Evolutionary conservation across 805 yeast species (phyloP), one percentile per base, ranked within the genome.

Genomic region (Suhomyces sp.): DNA sequence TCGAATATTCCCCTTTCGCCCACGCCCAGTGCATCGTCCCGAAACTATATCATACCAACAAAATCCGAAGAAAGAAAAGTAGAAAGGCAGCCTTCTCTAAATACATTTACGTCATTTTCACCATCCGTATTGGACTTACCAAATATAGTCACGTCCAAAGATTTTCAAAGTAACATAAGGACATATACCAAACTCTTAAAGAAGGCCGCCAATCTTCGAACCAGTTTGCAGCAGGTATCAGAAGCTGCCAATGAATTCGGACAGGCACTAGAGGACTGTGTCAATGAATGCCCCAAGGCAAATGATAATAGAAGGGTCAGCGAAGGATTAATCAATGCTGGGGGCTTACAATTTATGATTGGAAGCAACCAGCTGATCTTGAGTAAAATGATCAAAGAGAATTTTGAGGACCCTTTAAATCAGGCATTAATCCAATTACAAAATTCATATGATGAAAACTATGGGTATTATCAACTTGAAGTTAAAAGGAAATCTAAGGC

Each of bases 321-420:
- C 2, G 87, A 86, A 57, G 90, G 90, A 7, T 66, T 90, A 13
- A 70, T 83, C 59, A 79, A 84, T 47, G 88, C 92, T 2, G 86
- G 90, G 42, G 96, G 96, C 0, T 71, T 90, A 51, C 92, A 88
- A 59, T 84, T 82, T 62, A 74, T 90, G 44, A 79, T 88, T 17
- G 84, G 93, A 0, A 89, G 88, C 64, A 94, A 89, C 64, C 87
- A 87, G 55, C 85, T 84, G 55, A 82, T 90, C 12, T 73, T 90
- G 58, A 79, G 90, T 13, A 73, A 83, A 50, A 69, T 84, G 46
- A 66, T 90, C 1, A 68, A 72, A n/a, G 63, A 74, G n/a, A 74
- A 79, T 33, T 82, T 90, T 60, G 83, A 79, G 50, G 72, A 66
- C 13, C 88, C 90, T 0, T 69, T 87, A 35, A 57, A 59, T 12